Conservation (phyloP, 257 asterid species). For the Petrea volubilis region DNA sequence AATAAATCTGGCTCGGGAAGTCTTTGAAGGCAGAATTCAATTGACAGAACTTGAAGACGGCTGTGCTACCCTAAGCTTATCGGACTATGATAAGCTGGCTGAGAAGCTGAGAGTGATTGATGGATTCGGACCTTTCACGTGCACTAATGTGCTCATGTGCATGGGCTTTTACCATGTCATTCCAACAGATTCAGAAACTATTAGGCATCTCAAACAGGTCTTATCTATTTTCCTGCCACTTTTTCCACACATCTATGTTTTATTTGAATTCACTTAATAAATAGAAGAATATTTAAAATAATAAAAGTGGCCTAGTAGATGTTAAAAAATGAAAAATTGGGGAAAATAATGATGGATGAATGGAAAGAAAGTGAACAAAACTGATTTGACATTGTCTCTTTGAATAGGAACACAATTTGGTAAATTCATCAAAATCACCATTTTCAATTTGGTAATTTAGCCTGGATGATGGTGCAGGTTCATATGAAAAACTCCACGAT, state of each 20-base stretch:
- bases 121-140: slow-evolving; percentile 86
- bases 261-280: no score
- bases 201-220: slow-evolving; percentile 87
- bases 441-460: background rate
- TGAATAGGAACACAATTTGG: no score
- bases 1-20: slow-evolving; percentile 61
- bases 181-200: slow-evolving; percentile 86
- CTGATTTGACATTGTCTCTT: no score
- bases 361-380: no score
- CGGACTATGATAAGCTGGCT: slow-evolving; percentile 47
- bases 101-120: slow-evolving; percentile 63
- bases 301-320: no score
- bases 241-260: no score
- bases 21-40: slow-evolving; percentile 55
- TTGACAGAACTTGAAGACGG: slow-evolving; percentile 58
- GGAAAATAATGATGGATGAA: no score
- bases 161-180: slow-evolving; percentile 83
- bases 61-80: slow-evolving; percentile 31
- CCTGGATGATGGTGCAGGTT: slow-evolving; percentile 55
- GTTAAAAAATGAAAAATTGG: no score
- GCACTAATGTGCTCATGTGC: slow-evolving; percentile 88
- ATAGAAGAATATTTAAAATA: no score
- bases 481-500: slow-evolving; percentile 49
- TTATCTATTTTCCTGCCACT: background rate
- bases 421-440: no score